Percentiles rank a stretch among this genome's conserved stretches.
Conservation (phyloP, 2,329 filamentous ascomycete genomes). For the Colletotrichum cordylinicola region DNA sequence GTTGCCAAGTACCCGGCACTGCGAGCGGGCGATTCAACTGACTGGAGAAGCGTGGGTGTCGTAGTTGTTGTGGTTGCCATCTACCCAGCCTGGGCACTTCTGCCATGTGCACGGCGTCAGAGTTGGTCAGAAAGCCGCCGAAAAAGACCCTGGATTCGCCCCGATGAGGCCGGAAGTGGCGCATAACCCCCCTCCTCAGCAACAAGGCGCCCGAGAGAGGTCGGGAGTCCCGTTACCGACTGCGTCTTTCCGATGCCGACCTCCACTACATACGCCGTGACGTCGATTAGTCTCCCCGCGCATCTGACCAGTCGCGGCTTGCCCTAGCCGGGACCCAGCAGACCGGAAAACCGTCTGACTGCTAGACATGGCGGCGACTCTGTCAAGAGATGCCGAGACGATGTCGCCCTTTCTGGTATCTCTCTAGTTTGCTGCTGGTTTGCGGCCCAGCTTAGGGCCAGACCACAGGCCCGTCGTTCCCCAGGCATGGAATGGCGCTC, state of each 20-base stretch:
- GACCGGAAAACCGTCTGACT: neutral
- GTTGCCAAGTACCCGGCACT: slow-evolving; percentile 2
- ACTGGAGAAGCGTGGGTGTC: neutral
- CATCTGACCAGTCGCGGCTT: neutral
- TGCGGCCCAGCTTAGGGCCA: neutral
- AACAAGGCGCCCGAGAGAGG: neutral
- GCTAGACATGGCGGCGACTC: neutral
- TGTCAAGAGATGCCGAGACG: slow-evolving; percentile 9
- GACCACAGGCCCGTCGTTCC: slow-evolving; percentile 1
- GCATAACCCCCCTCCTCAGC: neutral
- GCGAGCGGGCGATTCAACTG: neutral
- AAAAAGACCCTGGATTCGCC: slow-evolving; percentile 18
- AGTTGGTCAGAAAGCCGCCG: slow-evolving; percentile 10
- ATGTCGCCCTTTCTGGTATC: neutral
- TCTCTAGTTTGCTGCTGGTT: slow-evolving; percentile 6
- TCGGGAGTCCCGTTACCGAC: neutral
- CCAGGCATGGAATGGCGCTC: neutral
- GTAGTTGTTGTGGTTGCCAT: neutral
- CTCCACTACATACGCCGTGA: neutral
- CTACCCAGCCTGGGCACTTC: neutral
- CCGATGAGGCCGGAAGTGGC: slow-evolving; percentile 14
- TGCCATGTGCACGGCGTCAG: slow-evolving; percentile 15
- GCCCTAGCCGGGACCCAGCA: neutral
- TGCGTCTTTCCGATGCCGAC: neutral
- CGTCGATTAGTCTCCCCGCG: neutral